Evolutionary conservation across 768 basidiomycete species (phyloP).

Genomic region (Clitopilus passeckerianus): DNA sequence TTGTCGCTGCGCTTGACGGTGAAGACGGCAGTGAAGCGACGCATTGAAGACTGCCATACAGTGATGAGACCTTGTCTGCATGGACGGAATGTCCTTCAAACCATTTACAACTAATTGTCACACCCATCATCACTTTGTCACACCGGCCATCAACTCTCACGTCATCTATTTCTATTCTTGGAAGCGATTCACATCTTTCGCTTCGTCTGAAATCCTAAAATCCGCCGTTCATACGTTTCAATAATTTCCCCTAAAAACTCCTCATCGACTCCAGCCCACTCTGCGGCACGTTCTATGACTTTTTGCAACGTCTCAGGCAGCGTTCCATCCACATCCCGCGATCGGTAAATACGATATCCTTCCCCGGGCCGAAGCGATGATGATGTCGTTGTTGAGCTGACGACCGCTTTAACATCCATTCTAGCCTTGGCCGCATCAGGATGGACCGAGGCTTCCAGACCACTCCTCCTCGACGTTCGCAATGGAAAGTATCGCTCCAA

Average conservation of each 20-base stretch:
- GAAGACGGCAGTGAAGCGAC: constrained; percentile 61
- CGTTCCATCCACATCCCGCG: constrained; percentile 61
- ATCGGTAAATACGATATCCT: constrained; percentile 57
- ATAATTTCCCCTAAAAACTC: constrained; percentile 52
- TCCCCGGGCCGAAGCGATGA: constrained; percentile 46
- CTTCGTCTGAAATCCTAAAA: constrained; percentile 44
- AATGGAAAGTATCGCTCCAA: constrained; percentile 40
- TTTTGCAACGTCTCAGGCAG: constrained; percentile 44
- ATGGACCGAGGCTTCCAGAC: constrained; percentile 5
- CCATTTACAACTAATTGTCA: background rate
- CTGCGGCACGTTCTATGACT: constrained; percentile 47
- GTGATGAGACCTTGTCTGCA: constrained; percentile 4
- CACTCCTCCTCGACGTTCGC: background rate
- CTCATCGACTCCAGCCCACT: constrained; percentile 49
- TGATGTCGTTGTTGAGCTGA: background rate
- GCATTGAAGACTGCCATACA: constrained; percentile 34
- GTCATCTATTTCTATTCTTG: constrained; percentile 9
- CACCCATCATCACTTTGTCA: constrained; percentile 4
- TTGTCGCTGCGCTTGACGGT: constrained; percentile 34
- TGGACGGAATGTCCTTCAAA: background rate
- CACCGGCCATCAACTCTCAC: constrained; percentile 7
- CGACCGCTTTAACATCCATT: constrained; percentile 8
- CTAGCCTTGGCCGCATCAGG: background rate
- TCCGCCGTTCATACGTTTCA: constrained; percentile 61
- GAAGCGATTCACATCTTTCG: constrained; percentile 15